phyloP scores from a whole-genome alignment of 116 monocot species.

The Cymodocea nodosa region DNA sequence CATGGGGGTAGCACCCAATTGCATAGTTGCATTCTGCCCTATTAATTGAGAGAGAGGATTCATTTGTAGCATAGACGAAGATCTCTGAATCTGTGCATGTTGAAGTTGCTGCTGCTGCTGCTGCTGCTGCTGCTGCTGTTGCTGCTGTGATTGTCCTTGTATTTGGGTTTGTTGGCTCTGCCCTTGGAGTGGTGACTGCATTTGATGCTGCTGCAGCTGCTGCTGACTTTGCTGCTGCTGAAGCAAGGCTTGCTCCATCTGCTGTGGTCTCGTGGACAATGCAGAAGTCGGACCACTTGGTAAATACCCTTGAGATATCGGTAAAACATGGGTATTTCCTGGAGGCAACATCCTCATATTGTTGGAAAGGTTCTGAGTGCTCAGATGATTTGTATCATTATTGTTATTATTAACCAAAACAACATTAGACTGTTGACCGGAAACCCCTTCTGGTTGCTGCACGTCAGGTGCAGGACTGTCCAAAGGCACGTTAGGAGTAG shows the following conservation, averaged over 20 bases:
- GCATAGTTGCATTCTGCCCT: constrained; percentile 49
- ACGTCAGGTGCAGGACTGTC: constrained; percentile 35
- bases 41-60: constrained; percentile 68
- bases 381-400: constrained; percentile 22
- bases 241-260: constrained; percentile 49
- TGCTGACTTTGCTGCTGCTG: constrained; percentile 31
- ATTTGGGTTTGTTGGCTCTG: constrained; percentile 29
- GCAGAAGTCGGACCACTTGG: constrained; percentile 17
- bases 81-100: constrained; percentile 48
- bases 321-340: constrained; percentile 34
- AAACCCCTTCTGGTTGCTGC: constrained; percentile 37
- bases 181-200: constrained; percentile 19
- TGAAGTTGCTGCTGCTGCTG: constrained; percentile 41
- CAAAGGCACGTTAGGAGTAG: constrained; percentile 13
- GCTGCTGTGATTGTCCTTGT: constrained; percentile 28
- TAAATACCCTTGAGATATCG: constrained; percentile 46
- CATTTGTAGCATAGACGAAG: constrained; percentile 37
- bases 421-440: constrained; percentile 24
- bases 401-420: constrained; percentile 20
- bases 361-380: constrained; percentile 31
- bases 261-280: constrained; percentile 45
- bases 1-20: constrained; percentile 36
- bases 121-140: constrained; percentile 26
- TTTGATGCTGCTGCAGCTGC: constrained; percentile 32
- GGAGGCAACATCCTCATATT: constrained; percentile 42